Evolutionary conservation across 1,284 basidiomycete genomes (phyloP), one percentile per base, ranked within the genome.

Genomic region (Trametes versicolor): DNA sequence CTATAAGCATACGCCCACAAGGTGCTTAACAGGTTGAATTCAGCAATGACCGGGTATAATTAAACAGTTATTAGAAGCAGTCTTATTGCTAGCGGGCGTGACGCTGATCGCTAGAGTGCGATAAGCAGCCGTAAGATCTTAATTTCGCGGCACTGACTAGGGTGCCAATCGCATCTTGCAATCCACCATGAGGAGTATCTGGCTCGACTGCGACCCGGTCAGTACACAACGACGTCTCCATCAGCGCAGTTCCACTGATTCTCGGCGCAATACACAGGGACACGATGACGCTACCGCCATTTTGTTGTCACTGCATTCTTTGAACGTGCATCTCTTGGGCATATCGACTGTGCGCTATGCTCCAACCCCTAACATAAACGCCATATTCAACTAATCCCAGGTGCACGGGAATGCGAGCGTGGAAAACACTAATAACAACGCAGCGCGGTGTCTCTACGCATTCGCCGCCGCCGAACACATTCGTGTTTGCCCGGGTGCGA

Each of bases 241-340:
- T 39, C 19, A 9, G n/a, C 13, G 3, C 25, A 12, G 8, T 43
- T 36, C 12, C n/a, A 25, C 43, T 51, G 4, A 51, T 12, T 15
- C 37, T 21, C 36, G 15, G 34, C 51, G 59, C 23, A n/a, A 9
- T 17, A 8, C 8, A 19, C 43, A 93, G 92, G 94, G 94, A 15
- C 94, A 96, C 71, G 94, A 95, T 72, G 94, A 95, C 79, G 93
- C 91, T 6, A 89, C 88, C 6, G 93, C 93, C 2, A 89, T 96
- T 62, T 78, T 95, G 72, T 79, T 95, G 19, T 92, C 92, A 0
- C 74, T 91, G 2, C 86, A 93, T 70, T 81, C 82, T 15, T 80
- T 84, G 0, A 83, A 87, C 63, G 83, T 95, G 60, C 76, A 83
- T 37, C 83, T 95, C 17, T 76, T 94, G 4, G 94, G 94, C 0